Conservation (phyloP, 116 monocot species). For the Thalassia testudinum region DNA sequence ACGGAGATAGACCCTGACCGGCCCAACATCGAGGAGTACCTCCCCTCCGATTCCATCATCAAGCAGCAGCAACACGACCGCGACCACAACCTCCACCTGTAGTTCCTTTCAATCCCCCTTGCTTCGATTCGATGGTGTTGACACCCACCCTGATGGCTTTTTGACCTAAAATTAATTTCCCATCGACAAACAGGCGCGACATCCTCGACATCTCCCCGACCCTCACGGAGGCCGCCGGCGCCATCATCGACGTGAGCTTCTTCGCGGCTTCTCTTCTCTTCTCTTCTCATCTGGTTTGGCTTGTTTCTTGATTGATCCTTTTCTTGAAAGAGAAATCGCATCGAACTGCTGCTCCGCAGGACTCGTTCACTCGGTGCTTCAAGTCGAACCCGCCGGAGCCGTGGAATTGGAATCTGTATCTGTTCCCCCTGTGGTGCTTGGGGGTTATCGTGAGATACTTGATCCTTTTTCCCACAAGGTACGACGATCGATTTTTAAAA, state of each 20-base stretch:
- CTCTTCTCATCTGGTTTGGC: neutral
- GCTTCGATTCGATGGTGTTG: too few relatives aligned
- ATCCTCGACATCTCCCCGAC: slow-evolving; percentile 81
- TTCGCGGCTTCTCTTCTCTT: neutral
- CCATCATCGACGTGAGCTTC: slow-evolving; percentile 75
- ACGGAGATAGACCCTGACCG: slow-evolving; percentile 61
- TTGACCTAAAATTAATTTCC: too few relatives aligned
- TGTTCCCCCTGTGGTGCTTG: slow-evolving; percentile 92
- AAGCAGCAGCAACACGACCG: slow-evolving; percentile 26
- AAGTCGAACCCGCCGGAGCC: slow-evolving; percentile 95
- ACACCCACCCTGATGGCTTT: neutral
- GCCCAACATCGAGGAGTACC: slow-evolving; percentile 92
- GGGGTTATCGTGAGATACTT: slow-evolving; percentile 83
- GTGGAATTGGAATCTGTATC: slow-evolving; percentile 96
- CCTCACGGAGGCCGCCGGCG: slow-evolving; percentile 80
- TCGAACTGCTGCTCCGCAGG: slow-evolving; percentile 29
- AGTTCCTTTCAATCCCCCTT: neutral
- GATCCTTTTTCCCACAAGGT: slow-evolving; percentile 82
- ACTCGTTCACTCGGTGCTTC: slow-evolving; percentile 93
- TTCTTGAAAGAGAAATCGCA: too few relatives aligned
- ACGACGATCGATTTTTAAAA: too few relatives aligned
- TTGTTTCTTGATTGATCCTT: too few relatives aligned
- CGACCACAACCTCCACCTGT: slow-evolving; percentile 70
- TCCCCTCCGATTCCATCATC: slow-evolving; percentile 60
- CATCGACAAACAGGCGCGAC: slow-evolving; percentile 68